A percentile compares a stretch with the other conserved stretches of the same genome.
These are phyloP conservation scores for Reticulascus tulasneorum DNA, from an alignment of 2,329 filamentous ascomycete genomes.

Conservation along the genomic window DNA sequence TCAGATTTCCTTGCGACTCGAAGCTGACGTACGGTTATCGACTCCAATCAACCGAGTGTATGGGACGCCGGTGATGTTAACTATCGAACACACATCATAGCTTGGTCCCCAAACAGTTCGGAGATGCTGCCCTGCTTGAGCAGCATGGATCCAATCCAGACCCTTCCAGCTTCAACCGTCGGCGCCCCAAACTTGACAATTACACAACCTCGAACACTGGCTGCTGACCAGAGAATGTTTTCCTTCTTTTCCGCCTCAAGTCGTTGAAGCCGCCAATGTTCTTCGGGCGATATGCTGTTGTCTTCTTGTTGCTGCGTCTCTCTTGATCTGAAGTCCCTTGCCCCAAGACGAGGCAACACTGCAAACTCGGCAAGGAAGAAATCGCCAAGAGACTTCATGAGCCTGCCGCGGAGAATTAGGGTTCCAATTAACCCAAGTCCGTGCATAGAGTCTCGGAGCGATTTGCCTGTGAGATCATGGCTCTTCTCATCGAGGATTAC, in stretches of 20 bases:
- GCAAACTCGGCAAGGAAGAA: conserved; percentile 81
- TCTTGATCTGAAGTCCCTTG: conserved; percentile 66
- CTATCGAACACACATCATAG: conserved; percentile 68
- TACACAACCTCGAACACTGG: conserved; percentile 75
- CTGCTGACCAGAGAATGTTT: conserved; percentile 76
- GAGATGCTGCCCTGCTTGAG: conserved; percentile 68
- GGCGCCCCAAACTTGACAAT: conserved; percentile 86
- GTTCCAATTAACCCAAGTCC: conserved; percentile 77
- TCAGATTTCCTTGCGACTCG: too few relatives aligned
- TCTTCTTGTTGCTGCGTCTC: conserved; percentile 40
- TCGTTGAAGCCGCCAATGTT: conserved; percentile 52
- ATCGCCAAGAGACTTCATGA: conserved; percentile 60
- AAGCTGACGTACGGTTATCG: too few relatives aligned
- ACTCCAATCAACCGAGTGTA: too few relatives aligned
- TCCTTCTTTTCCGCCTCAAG: conserved; percentile 54
- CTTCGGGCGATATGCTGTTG: conserved; percentile 32
- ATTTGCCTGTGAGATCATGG: conserved; percentile 29
- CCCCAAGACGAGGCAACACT: conserved; percentile 75
- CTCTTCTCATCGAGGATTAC: conserved; percentile 63
- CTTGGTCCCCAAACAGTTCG: conserved; percentile 72
- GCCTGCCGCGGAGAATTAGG: conserved; percentile 71
- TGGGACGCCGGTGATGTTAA: too few relatives aligned
- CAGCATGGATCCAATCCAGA: conserved; percentile 77
- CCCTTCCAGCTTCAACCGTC: conserved; percentile 74
- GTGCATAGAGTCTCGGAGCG: conserved; percentile 63